phyloP scores from a whole-genome alignment of 164 flowering plant species.

The Macadamia integrifolia region DNA sequence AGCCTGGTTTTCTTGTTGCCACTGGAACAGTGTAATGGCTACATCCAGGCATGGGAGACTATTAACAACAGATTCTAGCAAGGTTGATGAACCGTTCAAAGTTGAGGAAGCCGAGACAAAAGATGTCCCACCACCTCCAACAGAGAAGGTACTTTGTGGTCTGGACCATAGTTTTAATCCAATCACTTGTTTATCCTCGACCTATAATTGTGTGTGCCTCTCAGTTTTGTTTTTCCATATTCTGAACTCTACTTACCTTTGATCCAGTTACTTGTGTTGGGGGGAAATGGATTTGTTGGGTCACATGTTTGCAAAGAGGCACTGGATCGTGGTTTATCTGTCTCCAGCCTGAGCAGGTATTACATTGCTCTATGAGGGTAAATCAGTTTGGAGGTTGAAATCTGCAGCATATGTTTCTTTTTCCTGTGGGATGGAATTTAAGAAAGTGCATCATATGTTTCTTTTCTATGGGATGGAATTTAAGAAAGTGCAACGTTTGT shows the following conservation, averaged over 20 bases:
- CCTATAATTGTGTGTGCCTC: background rate
- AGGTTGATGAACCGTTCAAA: conserved; percentile 60
- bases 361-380: background rate
- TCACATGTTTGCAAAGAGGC: conserved; percentile 90
- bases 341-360: conserved; percentile 93
- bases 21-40: conserved; percentile 29
- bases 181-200: background rate
- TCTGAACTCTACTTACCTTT: background rate
- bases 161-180: background rate
- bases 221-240: background rate
- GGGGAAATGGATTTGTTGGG: conserved; percentile 98
- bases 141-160: conserved; percentile 55
- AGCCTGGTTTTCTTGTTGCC: conserved; percentile 4
- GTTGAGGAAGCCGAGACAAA: conserved; percentile 93
- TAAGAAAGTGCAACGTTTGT: no score
- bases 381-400: no score
- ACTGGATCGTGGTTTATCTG: conserved; percentile 59
- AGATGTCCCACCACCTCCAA: conserved; percentile 68
- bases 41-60: conserved; percentile 39
- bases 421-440: no score
- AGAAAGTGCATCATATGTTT: no score
- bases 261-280: conserved; percentile 80
- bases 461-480: no score
- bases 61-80: conserved; percentile 55
- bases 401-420: no score